Conservation (phyloP, 1,139 yeast species). For the Kazachstania sp. region DNA sequence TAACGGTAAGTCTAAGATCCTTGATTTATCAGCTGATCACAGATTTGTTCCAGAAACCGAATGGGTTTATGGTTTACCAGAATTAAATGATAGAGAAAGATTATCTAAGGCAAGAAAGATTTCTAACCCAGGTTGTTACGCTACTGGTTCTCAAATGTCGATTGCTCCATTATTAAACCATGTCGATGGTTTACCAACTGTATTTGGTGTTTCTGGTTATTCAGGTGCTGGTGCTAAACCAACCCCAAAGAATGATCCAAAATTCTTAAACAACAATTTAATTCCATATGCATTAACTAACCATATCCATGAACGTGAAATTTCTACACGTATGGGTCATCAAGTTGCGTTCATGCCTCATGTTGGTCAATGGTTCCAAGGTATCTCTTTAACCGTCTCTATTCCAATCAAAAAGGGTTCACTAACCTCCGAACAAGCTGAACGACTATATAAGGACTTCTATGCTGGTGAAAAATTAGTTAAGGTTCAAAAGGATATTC, state of each 20-base stretch:
- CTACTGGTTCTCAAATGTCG: constrained; percentile 93
- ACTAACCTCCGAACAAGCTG: constrained; percentile 73
- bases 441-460: constrained; percentile 79
- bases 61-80: constrained; percentile 94
- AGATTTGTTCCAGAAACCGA: constrained; percentile 80
- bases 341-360: constrained; percentile 91
- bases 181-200: constrained; percentile 62
- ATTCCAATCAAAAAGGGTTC: constrained; percentile 71
- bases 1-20: constrained; percentile 56
- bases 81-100: constrained; percentile 52
- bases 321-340: constrained; percentile 67
- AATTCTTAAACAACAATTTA: constrained; percentile 65
- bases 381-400: constrained; percentile 84
- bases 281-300: constrained; percentile 95
- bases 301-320: constrained; percentile 92
- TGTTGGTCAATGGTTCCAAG: constrained; percentile 99
- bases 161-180: constrained; percentile 72
- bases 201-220: constrained; percentile 95
- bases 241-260: constrained; percentile 84
- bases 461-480: constrained; percentile 83
- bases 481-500: constrained; percentile 54
- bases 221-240: constrained; percentile 99
- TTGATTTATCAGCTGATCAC: constrained; percentile 92
- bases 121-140: constrained; percentile 97
- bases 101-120: constrained; percentile 75